Conservation (phyloP, 2,329 filamentous ascomycete species). For the Hypoxylon sp. region DNA sequence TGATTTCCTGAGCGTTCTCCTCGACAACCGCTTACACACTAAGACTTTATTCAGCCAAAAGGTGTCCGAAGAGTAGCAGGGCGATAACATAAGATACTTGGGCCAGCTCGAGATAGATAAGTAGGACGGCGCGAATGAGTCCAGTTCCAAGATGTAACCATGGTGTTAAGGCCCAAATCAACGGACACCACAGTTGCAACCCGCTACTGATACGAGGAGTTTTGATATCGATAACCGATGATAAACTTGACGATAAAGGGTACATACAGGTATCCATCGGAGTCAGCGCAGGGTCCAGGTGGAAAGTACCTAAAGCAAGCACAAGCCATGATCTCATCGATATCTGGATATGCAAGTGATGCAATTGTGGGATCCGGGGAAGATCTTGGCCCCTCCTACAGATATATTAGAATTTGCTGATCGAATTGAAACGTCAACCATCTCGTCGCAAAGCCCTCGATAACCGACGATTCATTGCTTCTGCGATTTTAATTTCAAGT, state of each 20-base stretch:
- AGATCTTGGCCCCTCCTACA: constrained; percentile 26
- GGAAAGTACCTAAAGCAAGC: background rate
- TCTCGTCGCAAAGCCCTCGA: background rate
- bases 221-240: constrained; percentile 23
- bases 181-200: background rate
- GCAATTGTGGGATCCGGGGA: constrained; percentile 43
- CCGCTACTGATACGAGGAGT: constrained; percentile 1
- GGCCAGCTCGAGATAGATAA: background rate
- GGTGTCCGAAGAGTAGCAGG: background rate
- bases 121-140: constrained; percentile 8
- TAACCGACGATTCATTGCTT: background rate
- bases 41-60: background rate
- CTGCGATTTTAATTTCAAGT: background rate
- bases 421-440: background rate
- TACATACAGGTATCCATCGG: constrained; percentile 26
- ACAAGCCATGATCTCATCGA: constrained; percentile 20
- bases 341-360: constrained; percentile 40
- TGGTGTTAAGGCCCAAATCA: background rate
- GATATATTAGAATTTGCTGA: constrained; percentile 15
- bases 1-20: background rate
- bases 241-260: constrained; percentile 24
- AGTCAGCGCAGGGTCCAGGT: constrained; percentile 10
- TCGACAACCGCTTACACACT: background rate
- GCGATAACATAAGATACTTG: background rate
- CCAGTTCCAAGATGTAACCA: constrained; percentile 1